Percentiles rank a stretch among this genome's conserved stretches.
Evolutionary conservation across 257 asterid genomes (phyloP).

Genomic region (Penstemon barbatus): DNA sequence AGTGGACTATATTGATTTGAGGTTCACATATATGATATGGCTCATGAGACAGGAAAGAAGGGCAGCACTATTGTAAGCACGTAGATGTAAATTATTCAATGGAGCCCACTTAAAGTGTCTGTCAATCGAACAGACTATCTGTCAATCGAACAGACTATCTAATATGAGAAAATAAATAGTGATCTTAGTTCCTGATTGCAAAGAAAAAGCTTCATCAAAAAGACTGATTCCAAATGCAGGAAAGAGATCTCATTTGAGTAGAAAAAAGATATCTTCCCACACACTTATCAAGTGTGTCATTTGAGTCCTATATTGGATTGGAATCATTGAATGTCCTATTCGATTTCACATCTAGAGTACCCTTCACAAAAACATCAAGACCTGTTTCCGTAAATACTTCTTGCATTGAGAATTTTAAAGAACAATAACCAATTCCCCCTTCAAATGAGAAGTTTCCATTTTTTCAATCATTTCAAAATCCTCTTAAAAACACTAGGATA

Average conservation of each 20-base stretch:
- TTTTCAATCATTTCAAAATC: neutral
- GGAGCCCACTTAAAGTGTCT: slow-evolving; percentile 12
- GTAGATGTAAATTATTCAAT: neutral
- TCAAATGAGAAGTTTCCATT: neutral
- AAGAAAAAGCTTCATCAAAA: neutral
- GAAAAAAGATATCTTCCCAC: neutral
- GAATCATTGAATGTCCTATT: neutral
- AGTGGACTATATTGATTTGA: neutral
- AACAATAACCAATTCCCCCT: neutral
- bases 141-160: neutral
- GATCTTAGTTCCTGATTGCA: neutral
- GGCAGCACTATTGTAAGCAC: neutral
- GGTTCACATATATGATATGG: slow-evolving; percentile 8
- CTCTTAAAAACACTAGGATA: neutral
- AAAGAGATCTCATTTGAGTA: neutral
- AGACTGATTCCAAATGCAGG: neutral
- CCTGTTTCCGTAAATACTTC: neutral
- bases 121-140: neutral
- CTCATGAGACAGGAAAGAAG: neutral
- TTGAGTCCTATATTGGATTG: neutral
- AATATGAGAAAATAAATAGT: neutral
- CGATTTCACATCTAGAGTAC: neutral
- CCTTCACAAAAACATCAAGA: neutral
- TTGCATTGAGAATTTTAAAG: neutral
- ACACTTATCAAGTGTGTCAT: neutral